phyloP scores from a whole-genome alignment of 2,329 filamentous ascomycete genomes.

The Cladophialophora immunda region DNA sequence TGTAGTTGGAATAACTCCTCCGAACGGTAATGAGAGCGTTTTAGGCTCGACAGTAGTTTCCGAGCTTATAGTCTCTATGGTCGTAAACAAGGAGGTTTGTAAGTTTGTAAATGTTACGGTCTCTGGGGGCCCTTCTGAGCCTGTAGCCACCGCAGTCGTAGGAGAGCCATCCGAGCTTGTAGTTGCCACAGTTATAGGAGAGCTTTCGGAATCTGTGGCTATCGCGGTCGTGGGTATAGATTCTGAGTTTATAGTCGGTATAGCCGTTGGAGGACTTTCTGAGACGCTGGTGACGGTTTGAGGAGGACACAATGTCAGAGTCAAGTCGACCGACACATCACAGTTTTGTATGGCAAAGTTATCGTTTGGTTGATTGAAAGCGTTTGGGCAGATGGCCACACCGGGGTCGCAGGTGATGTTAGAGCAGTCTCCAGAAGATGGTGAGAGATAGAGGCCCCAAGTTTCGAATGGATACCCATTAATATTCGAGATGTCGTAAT shows the following conservation, averaged over 20 bases:
- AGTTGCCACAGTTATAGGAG: background rate
- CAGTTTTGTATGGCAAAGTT: background rate
- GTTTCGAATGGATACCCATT: conserved; percentile 21
- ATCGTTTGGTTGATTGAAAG: conserved; percentile 1
- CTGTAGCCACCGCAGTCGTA: too few relatives aligned
- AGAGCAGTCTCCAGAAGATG: conserved; percentile 6
- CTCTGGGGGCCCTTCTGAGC: too few relatives aligned
- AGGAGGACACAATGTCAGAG: conserved; percentile 7
- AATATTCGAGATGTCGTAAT: conserved; percentile 23
- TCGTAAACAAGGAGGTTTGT: too few relatives aligned
- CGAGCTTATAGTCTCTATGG: too few relatives aligned
- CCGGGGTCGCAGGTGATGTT: conserved; percentile 2
- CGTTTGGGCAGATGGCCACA: background rate
- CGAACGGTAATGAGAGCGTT: too few relatives aligned
- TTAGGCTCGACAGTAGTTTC: too few relatives aligned
- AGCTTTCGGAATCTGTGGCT: background rate
- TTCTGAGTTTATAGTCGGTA: background rate
- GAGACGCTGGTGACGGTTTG: conserved; percentile 4
- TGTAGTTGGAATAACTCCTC: too few relatives aligned
- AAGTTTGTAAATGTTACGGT: too few relatives aligned
- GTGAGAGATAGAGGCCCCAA: conserved; percentile 19
- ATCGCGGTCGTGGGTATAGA: background rate
- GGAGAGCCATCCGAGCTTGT: too few relatives aligned
- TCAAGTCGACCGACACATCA: conserved; percentile 2
- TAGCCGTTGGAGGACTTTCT: too few relatives aligned